These are phyloP conservation scores for Phytophthora sp. DNA, from an alignment of 352 stramenopile genomes.

Conservation along the genomic window DNA sequence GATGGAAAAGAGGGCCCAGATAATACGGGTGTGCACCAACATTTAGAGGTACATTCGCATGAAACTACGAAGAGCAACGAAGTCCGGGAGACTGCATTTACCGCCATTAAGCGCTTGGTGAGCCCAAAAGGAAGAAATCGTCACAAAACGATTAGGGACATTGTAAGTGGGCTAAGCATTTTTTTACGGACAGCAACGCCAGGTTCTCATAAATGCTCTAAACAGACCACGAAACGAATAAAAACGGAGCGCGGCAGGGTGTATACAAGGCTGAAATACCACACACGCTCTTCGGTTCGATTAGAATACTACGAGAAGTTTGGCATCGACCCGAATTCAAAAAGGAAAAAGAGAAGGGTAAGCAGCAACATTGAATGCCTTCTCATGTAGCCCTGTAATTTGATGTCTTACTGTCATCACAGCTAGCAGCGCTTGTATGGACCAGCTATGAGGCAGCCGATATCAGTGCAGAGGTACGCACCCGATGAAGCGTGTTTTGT, in stretches of 20 bases:
- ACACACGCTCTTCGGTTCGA: constrained; percentile 44
- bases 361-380: constrained; percentile 8
- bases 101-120: constrained; percentile 17
- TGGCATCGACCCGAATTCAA: constrained; percentile 52
- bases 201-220: too few species aligned
- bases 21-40: background rate
- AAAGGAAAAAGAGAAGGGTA: constrained; percentile 78
- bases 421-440: constrained; percentile 74
- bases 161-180: constrained; percentile 21
- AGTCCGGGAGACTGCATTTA: constrained; percentile 9
- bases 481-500: background rate
- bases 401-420: background rate
- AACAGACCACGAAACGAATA: constrained; percentile 59
- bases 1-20: constrained; percentile 4
- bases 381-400: background rate
- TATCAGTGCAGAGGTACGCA: constrained; percentile 65
- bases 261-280: constrained; percentile 62
- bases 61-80: constrained; percentile 12
- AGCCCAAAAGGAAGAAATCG: constrained; percentile 4
- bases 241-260: constrained; percentile 59
- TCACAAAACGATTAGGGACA: constrained; percentile 19
- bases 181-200: too few species aligned
- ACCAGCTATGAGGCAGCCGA: constrained; percentile 56
- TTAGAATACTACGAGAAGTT: constrained; percentile 73
- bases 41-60: constrained; percentile 1